Evolutionary conservation across 2,329 filamentous ascomycete genomes (phyloP).

Genomic region (Ascochyta rabiei): DNA sequence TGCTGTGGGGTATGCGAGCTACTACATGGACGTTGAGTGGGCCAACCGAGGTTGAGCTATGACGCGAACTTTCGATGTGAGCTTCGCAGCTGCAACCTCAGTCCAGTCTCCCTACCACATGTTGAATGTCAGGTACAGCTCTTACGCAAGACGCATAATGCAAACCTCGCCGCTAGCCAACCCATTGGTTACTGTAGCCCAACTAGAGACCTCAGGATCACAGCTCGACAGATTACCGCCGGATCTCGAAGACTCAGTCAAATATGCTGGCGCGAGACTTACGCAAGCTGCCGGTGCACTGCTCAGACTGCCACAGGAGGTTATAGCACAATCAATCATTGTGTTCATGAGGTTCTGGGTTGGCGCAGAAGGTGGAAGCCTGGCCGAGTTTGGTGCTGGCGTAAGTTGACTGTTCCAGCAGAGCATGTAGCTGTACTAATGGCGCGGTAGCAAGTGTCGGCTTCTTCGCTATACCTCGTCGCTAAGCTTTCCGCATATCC

Average conservation of each 20-base stretch:
- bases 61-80: neutral
- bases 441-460: conserved; percentile 74
- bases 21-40: neutral
- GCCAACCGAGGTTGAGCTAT: conserved; percentile 1
- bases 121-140: neutral
- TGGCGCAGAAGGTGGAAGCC: conserved; percentile 58
- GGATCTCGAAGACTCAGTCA: conserved; percentile 74
- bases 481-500: conserved; percentile 82
- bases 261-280: conserved; percentile 73
- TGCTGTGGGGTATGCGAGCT: neutral
- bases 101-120: neutral
- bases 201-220: conserved; percentile 66
- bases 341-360: conserved; percentile 83
- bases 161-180: conserved; percentile 62
- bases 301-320: conserved; percentile 81
- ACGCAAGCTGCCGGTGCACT: conserved; percentile 82
- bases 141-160: conserved; percentile 20
- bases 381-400: conserved; percentile 61
- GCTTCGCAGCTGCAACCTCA: conserved; percentile 10
- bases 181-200: conserved; percentile 72
- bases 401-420: conserved; percentile 51
- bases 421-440: conserved; percentile 15
- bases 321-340: conserved; percentile 84
- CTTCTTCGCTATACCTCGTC: conserved; percentile 78
- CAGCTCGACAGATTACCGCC: conserved; percentile 64